These are phyloP conservation scores for Melaleuca quinquenervia DNA, from an alignment of 345 rosid species.

Conservation along the genomic window DNA sequence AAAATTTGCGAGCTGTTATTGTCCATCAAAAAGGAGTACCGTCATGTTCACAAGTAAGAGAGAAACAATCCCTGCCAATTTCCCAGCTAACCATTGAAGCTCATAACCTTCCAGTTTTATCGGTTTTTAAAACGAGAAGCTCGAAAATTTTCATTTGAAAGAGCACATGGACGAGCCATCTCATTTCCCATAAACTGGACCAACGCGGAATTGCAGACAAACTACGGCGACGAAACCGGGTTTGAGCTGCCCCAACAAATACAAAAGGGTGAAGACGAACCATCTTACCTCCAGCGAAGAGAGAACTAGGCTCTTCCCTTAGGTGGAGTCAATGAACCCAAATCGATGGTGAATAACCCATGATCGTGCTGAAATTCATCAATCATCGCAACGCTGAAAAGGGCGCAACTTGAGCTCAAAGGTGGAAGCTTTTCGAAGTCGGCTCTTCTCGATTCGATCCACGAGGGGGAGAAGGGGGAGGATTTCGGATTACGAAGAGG, in stretches of 20 bases:
- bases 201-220: not conserved
- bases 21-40: not conserved
- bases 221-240: not conserved
- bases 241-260: not conserved
- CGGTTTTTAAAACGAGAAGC: not conserved
- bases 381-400: not conserved
- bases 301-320: not conserved
- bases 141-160: not conserved
- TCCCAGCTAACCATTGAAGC: not conserved
- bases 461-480: not conserved
- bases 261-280: not conserved
- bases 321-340: not conserved
- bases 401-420: not conserved
- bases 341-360: not conserved
- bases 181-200: not conserved
- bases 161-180: not conserved
- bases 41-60: not conserved
- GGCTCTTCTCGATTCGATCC: not conserved
- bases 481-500: not conserved
- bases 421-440: not conserved
- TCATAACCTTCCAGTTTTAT: not conserved
- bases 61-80: not conserved
- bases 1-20: not conserved
- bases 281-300: not conserved
- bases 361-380: not conserved